A percentile compares a stretch with the other conserved stretches of the same genome.
Conservation (phyloP, 2,329 filamentous ascomycete species). For the Helotiales sp. region DNA sequence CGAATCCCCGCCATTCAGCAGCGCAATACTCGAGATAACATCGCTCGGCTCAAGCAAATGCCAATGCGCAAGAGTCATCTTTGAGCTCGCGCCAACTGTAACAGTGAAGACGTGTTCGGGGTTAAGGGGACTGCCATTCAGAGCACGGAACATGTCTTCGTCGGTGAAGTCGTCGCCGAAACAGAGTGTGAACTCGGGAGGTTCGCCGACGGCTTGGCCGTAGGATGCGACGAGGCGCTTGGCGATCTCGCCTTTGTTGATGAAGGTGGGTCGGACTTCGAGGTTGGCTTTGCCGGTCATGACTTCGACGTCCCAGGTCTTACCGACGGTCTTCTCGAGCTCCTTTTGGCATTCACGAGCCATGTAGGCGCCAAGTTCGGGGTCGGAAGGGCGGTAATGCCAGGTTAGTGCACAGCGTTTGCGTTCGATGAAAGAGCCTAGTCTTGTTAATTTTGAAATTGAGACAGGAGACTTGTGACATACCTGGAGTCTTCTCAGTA, state of each 20-base stretch:
- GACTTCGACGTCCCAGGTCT: slow-evolving; percentile 89
- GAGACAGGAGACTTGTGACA: slow-evolving; percentile 38
- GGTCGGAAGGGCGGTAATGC: slow-evolving; percentile 94
- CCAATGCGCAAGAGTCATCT: slow-evolving; percentile 89
- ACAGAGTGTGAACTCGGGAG: slow-evolving; percentile 86
- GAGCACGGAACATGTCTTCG: slow-evolving; percentile 92
- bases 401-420: slow-evolving; percentile 95
- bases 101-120: slow-evolving; percentile 82
- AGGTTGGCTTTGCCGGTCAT: slow-evolving; percentile 97
- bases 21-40: slow-evolving; percentile 72
- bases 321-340: slow-evolving; percentile 76
- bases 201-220: slow-evolving; percentile 55
- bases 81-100: slow-evolving; percentile 88
- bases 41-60: slow-evolving; percentile 88
- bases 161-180: slow-evolving; percentile 96
- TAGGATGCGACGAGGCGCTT: slow-evolving; percentile 81
- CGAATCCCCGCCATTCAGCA: slow-evolving; percentile 48
- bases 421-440: slow-evolving; percentile 88
- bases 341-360: slow-evolving; percentile 81
- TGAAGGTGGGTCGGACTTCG: slow-evolving; percentile 93
- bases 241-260: slow-evolving; percentile 97
- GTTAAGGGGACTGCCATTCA: slow-evolving; percentile 64
- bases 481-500: slow-evolving; percentile 83
- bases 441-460: slow-evolving; percentile 29
- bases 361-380: slow-evolving; percentile 81